Evolutionary conservation across 2,329 filamentous ascomycete species (phyloP).

Genomic region (Botrytis byssoidea): DNA sequence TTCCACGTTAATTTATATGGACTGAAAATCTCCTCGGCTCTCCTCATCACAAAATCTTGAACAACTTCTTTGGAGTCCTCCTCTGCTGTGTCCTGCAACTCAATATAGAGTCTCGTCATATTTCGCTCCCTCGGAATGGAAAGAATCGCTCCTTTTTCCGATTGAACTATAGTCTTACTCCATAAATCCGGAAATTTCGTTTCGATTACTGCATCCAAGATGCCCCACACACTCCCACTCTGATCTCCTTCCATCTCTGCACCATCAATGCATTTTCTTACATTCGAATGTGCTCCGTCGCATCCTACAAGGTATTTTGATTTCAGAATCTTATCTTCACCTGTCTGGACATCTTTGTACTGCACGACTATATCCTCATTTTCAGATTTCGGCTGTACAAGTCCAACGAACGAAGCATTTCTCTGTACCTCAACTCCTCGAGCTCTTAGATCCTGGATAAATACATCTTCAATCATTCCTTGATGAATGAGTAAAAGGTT

Average conservation of each 20-base stretch:
- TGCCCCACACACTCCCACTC: constrained; percentile 57
- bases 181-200: constrained; percentile 59
- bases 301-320: constrained; percentile 66
- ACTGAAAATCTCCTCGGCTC: constrained; percentile 59
- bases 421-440: constrained; percentile 49
- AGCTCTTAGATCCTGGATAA: constrained; percentile 53
- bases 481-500: constrained; percentile 53
- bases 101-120: constrained; percentile 63
- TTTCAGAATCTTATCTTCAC: constrained; percentile 52
- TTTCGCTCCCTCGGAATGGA: constrained; percentile 61
- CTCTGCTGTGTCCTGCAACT: constrained; percentile 51
- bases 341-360: constrained; percentile 54
- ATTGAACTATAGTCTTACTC: constrained; percentile 56
- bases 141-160: constrained; percentile 55
- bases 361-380: constrained; percentile 39
- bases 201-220: constrained; percentile 47
- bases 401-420: constrained; percentile 44
- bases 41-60: constrained; percentile 69
- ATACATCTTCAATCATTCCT: constrained; percentile 48
- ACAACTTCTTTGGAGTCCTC: constrained; percentile 44
- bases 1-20: constrained; percentile 59
- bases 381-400: constrained; percentile 35
- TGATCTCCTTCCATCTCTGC: constrained; percentile 59
- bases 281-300: constrained; percentile 52
- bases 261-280: constrained; percentile 52